Conservation (phyloP, 192 early-diverging fungal genomes). For the Phlyctochytrium arcticum region DNA sequence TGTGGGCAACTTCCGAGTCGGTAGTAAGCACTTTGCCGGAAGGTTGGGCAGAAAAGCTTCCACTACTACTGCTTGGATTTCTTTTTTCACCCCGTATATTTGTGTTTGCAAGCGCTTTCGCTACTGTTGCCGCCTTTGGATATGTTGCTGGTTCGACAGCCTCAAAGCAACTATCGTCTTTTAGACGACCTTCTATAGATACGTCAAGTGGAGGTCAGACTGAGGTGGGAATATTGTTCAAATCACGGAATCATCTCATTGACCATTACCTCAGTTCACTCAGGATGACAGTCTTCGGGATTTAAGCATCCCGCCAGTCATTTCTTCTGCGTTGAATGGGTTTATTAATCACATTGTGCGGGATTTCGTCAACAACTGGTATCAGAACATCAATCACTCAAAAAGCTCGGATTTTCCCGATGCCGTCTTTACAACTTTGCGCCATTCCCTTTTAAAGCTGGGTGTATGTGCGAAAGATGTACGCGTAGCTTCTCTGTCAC, state of each 20-base stretch:
- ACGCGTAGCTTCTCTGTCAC: constrained; percentile 14
- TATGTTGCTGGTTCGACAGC: no score
- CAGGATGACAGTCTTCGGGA: no score
- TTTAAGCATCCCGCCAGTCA: background rate
- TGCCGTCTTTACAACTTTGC: constrained; percentile 19
- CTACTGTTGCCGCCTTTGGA: no score
- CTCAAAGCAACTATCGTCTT: no score
- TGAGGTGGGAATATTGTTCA: no score
- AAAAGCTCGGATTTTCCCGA: constrained; percentile 30
- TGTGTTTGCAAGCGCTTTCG: no score
- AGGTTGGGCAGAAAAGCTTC: constrained; percentile 13
- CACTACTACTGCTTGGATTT: constrained; percentile 9
- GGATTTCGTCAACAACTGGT: constrained; percentile 44
- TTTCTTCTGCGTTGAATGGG: constrained; percentile 9
- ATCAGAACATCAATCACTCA: constrained; percentile 33
- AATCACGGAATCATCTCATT: no score
- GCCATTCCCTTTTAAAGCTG: constrained; percentile 18
- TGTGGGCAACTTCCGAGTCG: background rate
- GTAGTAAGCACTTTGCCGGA: background rate
- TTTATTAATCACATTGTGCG: constrained; percentile 29
- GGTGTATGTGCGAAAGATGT: constrained; percentile 10
- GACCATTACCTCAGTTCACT: no score
- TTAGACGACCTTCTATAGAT: no score
- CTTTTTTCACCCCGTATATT: constrained; percentile 15
- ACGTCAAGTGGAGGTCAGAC: no score